Evolutionary conservation across 257 asterid species (phyloP), one percentile per base, ranked within the genome.

Genomic region (Salvia splendens): DNA sequence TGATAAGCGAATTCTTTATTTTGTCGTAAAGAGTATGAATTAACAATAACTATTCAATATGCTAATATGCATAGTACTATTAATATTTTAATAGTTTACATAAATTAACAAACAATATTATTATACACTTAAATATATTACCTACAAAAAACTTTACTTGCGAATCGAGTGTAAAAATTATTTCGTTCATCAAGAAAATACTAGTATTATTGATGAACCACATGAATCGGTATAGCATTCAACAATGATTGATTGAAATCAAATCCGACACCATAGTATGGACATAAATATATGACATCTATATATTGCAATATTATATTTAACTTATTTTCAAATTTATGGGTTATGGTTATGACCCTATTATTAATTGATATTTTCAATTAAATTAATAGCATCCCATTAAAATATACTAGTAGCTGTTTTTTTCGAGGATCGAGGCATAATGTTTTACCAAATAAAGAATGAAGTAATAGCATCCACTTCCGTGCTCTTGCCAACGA

Each of bases 401-500:
- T 71, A 56, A 59, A 42, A 17, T 33, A 33, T 33, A 33, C 4
- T 50, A 24, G 9, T 42, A 30, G 66, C n/a, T 14, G 30, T 4
- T 66, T 33, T 69, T 82, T 60, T 80, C 65, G 73, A 58, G 8
- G 12, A 62, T 72, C 87, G 84, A 80, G 84, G 84, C 43, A 52
- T 47, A 51, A 41, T 60, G 72, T 4, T 57, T 61, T 62, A 40
- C 73, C 79, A 57, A 67, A 61, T 71, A 63, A 76, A 71, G 64
- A 62, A 8, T 46, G 73, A 24, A n/a, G 12, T 53, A 61, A 71
- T 75, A 81, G 78, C 73, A 77, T 52, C 9, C 2, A n/a, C n/a
- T n/a, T n/a, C n/a, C n/a, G n/a, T n/a, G n/a, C n/a, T n/a, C n/a
- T n/a, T n/a, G n/a, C n/a, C n/a, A n/a, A n/a, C n/a, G n/a, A n/a